A percentile compares a stretch with the other conserved stretches of the same genome.
These are phyloP conservation scores for Ceratobasidium theobromae DNA, from an alignment of 1,284 basidiomycete species.

Conservation along the genomic window DNA sequence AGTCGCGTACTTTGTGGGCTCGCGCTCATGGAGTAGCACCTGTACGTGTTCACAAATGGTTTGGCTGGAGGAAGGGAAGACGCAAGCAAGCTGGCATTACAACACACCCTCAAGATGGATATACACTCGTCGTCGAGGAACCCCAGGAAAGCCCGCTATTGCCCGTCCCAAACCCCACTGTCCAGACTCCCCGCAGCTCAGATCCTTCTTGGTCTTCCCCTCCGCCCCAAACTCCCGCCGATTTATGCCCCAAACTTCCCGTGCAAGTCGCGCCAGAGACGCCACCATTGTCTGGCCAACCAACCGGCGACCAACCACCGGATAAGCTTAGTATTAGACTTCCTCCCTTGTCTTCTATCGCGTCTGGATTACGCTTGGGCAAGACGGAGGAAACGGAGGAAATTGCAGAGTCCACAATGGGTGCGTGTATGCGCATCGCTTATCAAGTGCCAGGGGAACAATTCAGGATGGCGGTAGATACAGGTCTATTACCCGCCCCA, in stretches of 20 bases:
- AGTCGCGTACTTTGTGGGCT: constrained; percentile 3
- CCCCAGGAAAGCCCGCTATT: background rate
- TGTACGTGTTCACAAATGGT: background rate
- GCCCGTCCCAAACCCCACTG: no score
- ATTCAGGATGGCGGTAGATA: background rate
- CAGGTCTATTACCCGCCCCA: background rate
- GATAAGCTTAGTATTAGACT: background rate
- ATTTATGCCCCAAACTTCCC: background rate
- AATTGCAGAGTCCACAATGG: background rate
- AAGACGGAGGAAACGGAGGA: no score
- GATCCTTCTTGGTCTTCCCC: background rate
- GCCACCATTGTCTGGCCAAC: background rate
- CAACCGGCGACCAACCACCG: background rate
- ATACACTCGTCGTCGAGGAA: background rate
- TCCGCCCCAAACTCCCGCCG: background rate
- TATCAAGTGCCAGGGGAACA: background rate
- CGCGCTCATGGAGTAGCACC: background rate
- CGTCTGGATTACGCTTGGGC: background rate
- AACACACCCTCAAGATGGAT: constrained; percentile 4
- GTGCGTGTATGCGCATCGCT: constrained; percentile 15
- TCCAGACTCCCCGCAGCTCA: background rate
- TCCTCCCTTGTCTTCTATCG: background rate
- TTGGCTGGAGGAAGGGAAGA: background rate
- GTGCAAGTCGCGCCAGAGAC: background rate
- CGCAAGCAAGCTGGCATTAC: background rate